A percentile compares a stretch with the other conserved stretches of the same genome.
phyloP scores from a whole-genome alignment of 805 yeast genomes.

The Wickerhamomyces subpelliculosus region DNA sequence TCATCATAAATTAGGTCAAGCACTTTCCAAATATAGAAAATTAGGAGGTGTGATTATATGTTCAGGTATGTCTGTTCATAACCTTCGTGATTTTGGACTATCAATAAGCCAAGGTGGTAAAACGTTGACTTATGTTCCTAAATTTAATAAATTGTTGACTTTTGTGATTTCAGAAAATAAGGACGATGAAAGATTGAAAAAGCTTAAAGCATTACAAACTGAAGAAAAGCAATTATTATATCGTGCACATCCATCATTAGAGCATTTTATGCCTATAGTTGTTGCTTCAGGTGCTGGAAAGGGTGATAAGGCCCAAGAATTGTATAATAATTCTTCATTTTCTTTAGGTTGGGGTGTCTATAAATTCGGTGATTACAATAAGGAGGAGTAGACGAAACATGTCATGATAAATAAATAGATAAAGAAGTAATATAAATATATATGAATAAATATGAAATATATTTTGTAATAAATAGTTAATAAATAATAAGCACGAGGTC shows the following conservation, averaged over 20 bases:
- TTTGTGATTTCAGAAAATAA: slow-evolving; percentile 26
- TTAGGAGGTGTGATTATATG: slow-evolving; percentile 48
- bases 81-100: slow-evolving; percentile 48
- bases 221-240: slow-evolving; percentile 29
- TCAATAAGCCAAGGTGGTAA: slow-evolving; percentile 12
- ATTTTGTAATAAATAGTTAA: neutral
- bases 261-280: slow-evolving; percentile 63
- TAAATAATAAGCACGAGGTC: slow-evolving; percentile 2
- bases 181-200: slow-evolving; percentile 26
- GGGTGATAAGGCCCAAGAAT: slow-evolving; percentile 32
- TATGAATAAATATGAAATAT: neutral
- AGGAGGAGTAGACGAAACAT: too few relatives aligned
- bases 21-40: slow-evolving; percentile 42
- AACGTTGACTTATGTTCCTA: slow-evolving; percentile 40
- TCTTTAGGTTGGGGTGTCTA: slow-evolving; percentile 71
- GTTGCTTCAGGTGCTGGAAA: slow-evolving; percentile 51
- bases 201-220: slow-evolving; percentile 30
- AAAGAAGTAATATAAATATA: neutral
- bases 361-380: slow-evolving; percentile 32
- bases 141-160: slow-evolving; percentile 43
- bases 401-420: too few relatives aligned
- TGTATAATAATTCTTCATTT: slow-evolving; percentile 36
- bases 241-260: slow-evolving; percentile 69
- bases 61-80: slow-evolving; percentile 81
- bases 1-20: slow-evolving; percentile 49